Evolutionary conservation across 2,329 filamentous ascomycete genomes (phyloP).

Genomic region (Ascochyta koolunga): DNA sequence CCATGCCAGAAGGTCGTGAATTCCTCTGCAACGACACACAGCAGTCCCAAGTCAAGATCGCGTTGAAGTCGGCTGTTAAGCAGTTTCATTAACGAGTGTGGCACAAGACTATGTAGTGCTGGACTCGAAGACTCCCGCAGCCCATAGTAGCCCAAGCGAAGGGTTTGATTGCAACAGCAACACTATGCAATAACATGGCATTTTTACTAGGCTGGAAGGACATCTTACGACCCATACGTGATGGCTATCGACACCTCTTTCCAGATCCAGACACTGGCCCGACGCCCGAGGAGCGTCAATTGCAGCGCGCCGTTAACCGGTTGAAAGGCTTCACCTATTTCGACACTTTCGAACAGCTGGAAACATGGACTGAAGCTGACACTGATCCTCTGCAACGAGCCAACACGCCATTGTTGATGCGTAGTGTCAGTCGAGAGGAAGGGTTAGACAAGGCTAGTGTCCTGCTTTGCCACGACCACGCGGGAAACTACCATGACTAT

Average conservation of each 20-base stretch:
- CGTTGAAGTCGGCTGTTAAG: neutral
- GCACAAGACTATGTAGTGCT: neutral
- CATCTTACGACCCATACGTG: constrained; percentile 47
- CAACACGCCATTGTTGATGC: constrained; percentile 47
- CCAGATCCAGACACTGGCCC: constrained; percentile 43
- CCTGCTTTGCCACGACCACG: constrained; percentile 49
- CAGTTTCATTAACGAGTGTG: neutral
- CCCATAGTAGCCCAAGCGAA: neutral
- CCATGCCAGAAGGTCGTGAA: neutral
- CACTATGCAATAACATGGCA: constrained; percentile 24
- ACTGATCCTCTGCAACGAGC: constrained; percentile 46
- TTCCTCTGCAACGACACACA: neutral
- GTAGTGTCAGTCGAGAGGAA: constrained; percentile 3
- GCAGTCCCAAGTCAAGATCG: neutral
- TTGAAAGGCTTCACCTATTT: constrained; percentile 51
- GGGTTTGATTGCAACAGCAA: neutral
- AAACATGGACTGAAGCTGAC: constrained; percentile 39
- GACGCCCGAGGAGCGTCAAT: constrained; percentile 40
- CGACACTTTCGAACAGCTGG: constrained; percentile 49
- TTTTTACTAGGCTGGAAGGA: constrained; percentile 46
- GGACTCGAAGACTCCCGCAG: neutral
- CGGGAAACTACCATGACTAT: constrained; percentile 54
- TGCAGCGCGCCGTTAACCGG: constrained; percentile 38
- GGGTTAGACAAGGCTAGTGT: constrained; percentile 28
- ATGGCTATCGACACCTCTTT: constrained; percentile 47